These are phyloP conservation scores for Phylloporus sp. DNA, from an alignment of 768 basidiomycete species.

Conservation along the genomic window DNA sequence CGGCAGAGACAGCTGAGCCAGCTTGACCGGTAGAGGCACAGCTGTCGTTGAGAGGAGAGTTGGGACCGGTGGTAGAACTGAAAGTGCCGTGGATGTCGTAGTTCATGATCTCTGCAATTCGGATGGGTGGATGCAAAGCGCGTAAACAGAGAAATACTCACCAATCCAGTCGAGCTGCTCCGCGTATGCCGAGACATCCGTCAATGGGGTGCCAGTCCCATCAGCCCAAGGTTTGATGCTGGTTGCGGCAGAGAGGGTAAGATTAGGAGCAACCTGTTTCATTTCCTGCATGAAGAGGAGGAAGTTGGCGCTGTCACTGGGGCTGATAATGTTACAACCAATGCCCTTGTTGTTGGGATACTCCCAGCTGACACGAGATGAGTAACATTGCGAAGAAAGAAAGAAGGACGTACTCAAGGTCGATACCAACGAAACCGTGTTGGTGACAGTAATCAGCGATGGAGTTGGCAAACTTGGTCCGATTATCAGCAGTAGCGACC, in stretches of 20 bases:
- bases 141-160: slow-evolving; percentile 23
- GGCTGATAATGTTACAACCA: slow-evolving; percentile 59
- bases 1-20: slow-evolving; percentile 73
- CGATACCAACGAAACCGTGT: slow-evolving; percentile 58
- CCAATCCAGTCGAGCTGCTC: slow-evolving; percentile 68
- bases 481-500: slow-evolving; percentile 50
- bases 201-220: slow-evolving; percentile 47
- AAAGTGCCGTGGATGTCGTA: slow-evolving; percentile 61
- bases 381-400: not conserved
- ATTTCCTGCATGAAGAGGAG: slow-evolving; percentile 71
- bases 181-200: slow-evolving; percentile 66
- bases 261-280: slow-evolving; percentile 47
- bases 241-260: slow-evolving; percentile 71
- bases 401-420: slow-evolving; percentile 52
- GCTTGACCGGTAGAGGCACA: slow-evolving; percentile 57
- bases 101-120: slow-evolving; percentile 57
- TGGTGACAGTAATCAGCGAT: slow-evolving; percentile 42
- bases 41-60: slow-evolving; percentile 76
- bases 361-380: slow-evolving; percentile 61
- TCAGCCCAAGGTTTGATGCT: slow-evolving; percentile 63
- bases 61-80: slow-evolving; percentile 61
- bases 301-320: slow-evolving; percentile 72
- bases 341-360: slow-evolving; percentile 70
- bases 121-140: slow-evolving; percentile 3
- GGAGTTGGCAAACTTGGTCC: slow-evolving; percentile 54